phyloP scores from a whole-genome alignment of 2,329 filamentous ascomycete genomes.

The Sclerotinia borealis region DNA sequence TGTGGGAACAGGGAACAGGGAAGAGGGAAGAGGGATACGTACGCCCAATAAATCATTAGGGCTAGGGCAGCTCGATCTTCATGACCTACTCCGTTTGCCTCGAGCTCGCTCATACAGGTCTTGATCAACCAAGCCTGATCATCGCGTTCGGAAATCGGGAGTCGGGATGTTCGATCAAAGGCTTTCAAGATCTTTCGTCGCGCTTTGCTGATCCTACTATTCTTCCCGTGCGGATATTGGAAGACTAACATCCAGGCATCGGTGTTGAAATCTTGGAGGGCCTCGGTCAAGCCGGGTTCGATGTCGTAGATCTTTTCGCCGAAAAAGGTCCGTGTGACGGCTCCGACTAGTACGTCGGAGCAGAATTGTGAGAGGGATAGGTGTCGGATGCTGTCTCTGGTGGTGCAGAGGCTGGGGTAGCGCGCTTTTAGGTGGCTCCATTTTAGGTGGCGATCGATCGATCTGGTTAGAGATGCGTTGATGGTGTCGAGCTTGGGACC shows the following conservation, averaged over 20 bases:
- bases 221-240: background rate
- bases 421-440: background rate
- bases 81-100: no score
- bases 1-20: no score
- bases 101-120: no score
- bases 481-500: background rate
- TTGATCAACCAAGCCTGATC: no score
- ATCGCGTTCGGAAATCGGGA: no score
- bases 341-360: background rate
- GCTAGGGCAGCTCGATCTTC: no score
- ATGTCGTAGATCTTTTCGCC: background rate
- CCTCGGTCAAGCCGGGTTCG: background rate
- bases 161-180: no score
- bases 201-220: background rate
- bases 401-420: background rate
- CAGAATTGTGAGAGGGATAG: background rate
- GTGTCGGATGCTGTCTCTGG: background rate
- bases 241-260: background rate
- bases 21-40: no score
- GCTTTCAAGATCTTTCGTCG: background rate
- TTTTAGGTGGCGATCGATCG: background rate
- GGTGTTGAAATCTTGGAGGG: background rate
- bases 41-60: no score
- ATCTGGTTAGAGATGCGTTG: background rate
- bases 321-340: background rate